Evolutionary conservation across 208 protist genomes (phyloP), one percentile per base, ranked within the genome.

Genomic region (Acanthamoeba castellanii): DNA sequence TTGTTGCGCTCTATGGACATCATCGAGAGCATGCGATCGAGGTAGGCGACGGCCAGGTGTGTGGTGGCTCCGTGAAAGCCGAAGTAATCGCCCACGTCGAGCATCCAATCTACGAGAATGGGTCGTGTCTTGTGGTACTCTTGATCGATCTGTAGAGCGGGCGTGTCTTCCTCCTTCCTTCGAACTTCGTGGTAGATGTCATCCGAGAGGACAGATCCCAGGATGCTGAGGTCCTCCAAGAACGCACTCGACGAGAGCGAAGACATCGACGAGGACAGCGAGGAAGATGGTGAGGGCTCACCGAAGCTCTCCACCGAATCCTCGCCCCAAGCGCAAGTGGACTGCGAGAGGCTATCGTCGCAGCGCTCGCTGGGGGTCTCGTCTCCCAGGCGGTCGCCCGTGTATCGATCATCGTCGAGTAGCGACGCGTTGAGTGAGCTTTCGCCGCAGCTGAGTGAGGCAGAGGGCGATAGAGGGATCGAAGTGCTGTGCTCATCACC

Each of bases 61-160:
- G 81, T 88, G 25, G 81, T 88, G 50, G 81, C 42, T 45, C 81
- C 81, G 52, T 88, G 45, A 64, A 88, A 88, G 52, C 81, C 50
- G 34, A 88, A 88, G 81, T 66, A 88, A 66, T 88, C 81, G 50
- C 81, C 81, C n/a, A 88, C 81, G 34, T 88, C 81, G 25, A 88
- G 81, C 45, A 88, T 88, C 81, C 81, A 88, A 64, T 88, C 81
- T 11, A 88, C 81, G 32, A 88, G 47, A 11, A 88, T 42, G 30
- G 81, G 81, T 64, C 81, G 81, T 32, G 81, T 88, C 47, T 61
- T 88, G 81, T 88, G 52, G 81, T 88, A 88, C 52, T 88, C 81
- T 11, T 30, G 81, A 27, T 27, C 81, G 25, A 88, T 88, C 42
- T 88, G 18, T 8, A 88, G 7, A 7, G 50, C 22, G 20, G 81